Evolutionary conservation across 352 stramenopile genomes (phyloP), one percentile per base, ranked within the genome.

Genomic region (Globisporangium alternatum): DNA sequence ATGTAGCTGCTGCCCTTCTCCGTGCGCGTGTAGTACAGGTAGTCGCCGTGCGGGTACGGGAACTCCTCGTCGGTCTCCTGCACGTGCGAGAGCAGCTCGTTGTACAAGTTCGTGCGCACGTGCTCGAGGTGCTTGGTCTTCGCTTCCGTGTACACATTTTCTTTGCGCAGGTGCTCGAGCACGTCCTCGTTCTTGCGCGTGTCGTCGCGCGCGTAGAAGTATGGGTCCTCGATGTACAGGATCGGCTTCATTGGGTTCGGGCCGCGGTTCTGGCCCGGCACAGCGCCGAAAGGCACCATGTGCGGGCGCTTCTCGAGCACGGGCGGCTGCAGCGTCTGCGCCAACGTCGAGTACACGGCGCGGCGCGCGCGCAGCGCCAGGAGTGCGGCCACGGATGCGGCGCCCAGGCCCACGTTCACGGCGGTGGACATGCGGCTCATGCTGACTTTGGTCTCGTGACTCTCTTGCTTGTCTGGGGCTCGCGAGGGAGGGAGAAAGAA

Each of bases 181-280:
- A 99, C 83, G 61, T 98, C 90, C 56, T 88, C 67, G 65, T 97
- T 95, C 58, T 93, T 94, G 70, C 96, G 86, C 33, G 83, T 77
- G 66, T 99, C 95, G 70, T 99, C 96, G 35, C 95, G 90, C 54
- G 98, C 83, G 91, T 97, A 98, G 60, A 95, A 97, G 75, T 98
- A 98, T 54, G 92, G 93, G 81, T 98, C 93, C 22, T 95, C 84
- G 53, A 98, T 74, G 56, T 91, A 83, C 66, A 93, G 65, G 22
- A 93, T 77, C 28, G 95, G 95, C 64, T 96, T 88, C 73, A 99
- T 95, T 35, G 97, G 88, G 62, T 83, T 83, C 57, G 81, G 66
- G 0, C 89, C 89, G 43, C 89, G 86, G 70, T 95, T 96, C 68
- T 95, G 80, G 33, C 79, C 80, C 0, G 70, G 65, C n/a, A 94